Base-by-base conservation (phyloP, 768 basidiomycete species). In the Dioszegia crocea region DNA sequence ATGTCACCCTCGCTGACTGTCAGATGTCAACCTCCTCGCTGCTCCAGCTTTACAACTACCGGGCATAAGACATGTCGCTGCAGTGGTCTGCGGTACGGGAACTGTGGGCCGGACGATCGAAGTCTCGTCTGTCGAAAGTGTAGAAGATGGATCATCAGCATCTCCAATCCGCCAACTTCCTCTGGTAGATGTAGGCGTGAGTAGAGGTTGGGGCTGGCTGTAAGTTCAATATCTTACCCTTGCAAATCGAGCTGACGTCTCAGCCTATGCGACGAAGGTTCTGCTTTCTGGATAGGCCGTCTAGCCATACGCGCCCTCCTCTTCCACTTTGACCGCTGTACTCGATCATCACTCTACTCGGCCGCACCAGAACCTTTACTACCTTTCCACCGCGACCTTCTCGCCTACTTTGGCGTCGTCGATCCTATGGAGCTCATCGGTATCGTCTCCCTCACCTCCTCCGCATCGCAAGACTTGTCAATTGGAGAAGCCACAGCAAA, bases 261-360 rank as follows among this genome's bases (percentile, higher is more conserved):
- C 46, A 74, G 75, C 5, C 66, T 76, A 8, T 70, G 73, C 21
- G 75, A 76, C 62, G 75, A 75, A 56, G 75, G 75, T 0, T 75
- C 73, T 0, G 75, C 71, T n/a, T 75, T 68, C 51, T 59, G 55
- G 48, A 50, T 76, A 51, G 68, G 66, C 3, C 65, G 70, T 19
- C 60, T 71, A 6, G 71, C 71, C 19, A 66, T 75, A 44, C 65
- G 68, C 2, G 51, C 49, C 30, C 44, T 75, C 14, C 64, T 76
- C 6, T 24, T 46, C 16, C 23, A 45, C 12, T 56, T 64, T 38
- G 75, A 76, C 57, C 59, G 66, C 1, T n/a, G 48, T 4, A 33
- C 57, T 2, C 67, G 65, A 10, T 48, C 49, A 16, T 40, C 39
- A 21, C 52, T 69, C 44, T 63, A 62, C 55, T 36, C 62, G 10